Evolutionary conservation across 495 filamentous ascomycete genomes (phyloP), one percentile per base, ranked within the genome.

Genomic region (Immersiella caudata): DNA sequence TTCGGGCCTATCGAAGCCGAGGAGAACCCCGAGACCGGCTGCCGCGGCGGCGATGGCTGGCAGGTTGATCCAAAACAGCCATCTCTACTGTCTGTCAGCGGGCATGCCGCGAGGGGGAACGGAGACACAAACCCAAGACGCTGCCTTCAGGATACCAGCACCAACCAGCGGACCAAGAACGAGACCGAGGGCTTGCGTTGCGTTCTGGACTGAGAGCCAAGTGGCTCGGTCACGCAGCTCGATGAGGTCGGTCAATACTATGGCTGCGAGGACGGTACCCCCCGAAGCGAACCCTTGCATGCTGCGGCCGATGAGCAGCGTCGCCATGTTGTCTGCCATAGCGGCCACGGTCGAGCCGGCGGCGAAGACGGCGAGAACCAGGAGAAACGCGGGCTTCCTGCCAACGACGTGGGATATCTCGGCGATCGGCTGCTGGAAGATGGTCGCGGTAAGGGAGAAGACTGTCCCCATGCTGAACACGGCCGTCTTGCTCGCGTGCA

Each of bases 221-320:
- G 80, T 79, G 6, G 82, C 84, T 64, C 86, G 75, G 64, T 82
- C 76, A 0, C 81, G 62, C 16, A 88, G 74, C 12, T 83, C 83
- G 49, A 87, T 84, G 4, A 90, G 73, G 66, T 92, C 89, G 0
- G 88, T 86, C 66, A 93, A 79, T 0, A 91, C 72, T 33, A 92
- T 84, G 65, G 89, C 85, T 1, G 85, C 88, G 21, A 92, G 74
- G 6, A 81, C 81, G 40, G 87, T 82, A 0, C 89, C 90, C 16
- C 90, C 90, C 14, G 87, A 88, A 11, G 90, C 91, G 33, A 91
- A 79, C 11, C 91, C 91, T 61, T 93, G 91, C 22, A 93, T 77
- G 1, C 82, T 79, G 24, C 91, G 84, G 6, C 90, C 90, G 46
- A 88, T 76, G 20, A 93, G 81, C 51, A 93, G 81, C n/a, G 83